Base-by-base conservation (phyloP, 2,329 filamentous ascomycete genomes). In the Claviceps spartinae region DNA sequence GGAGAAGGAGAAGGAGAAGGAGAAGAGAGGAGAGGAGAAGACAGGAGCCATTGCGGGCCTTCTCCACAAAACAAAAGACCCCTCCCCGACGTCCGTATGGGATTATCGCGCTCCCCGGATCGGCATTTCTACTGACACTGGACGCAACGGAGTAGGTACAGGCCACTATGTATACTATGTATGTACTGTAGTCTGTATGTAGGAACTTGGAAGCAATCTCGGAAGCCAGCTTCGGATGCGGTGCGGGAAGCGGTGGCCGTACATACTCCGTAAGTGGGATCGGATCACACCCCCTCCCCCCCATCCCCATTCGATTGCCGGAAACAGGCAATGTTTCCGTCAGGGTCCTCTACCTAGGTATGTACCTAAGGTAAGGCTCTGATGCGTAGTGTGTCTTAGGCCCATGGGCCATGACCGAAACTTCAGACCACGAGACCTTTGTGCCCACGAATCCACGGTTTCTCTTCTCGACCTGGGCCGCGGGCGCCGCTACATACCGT, bases 311-410 rank as follows among this genome's bases (percentile, higher is more conserved):
- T 42, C 42, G 41, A 7, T 42, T 22, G 38, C 49, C 22, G 30
- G 20, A 41, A 51, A 30, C 22, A 30, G 49, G 49, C 34, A 51
- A 44, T 52, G 45, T 18, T 30, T 34, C 50, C 26, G 50, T 36
- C 45, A 47, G 38, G 45, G 45, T 41, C 16, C 7, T 45, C 36
- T 16, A 26, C 13, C 24, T 24, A 24, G 18, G 18, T 18, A 18
- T 1, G 18, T 18, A 18, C 18, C 18, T 18, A 18, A 18, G 18
- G 18, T 18, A 18, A 18, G 24, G 24, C 24, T 24, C 24, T 24
- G 24, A 24, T 47, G 30, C 30, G 9, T 26, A 36, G 37, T 30
- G 2, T 48, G 43, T n/a, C 13, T 40, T n/a, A 8, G 22, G n/a
- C 43, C 43, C 16, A 9, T n/a, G 24, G 24, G 24, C 24, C 24